Conservation (phyloP, 768 basidiomycete species). For the Peribolospora kevripleyi region DNA sequence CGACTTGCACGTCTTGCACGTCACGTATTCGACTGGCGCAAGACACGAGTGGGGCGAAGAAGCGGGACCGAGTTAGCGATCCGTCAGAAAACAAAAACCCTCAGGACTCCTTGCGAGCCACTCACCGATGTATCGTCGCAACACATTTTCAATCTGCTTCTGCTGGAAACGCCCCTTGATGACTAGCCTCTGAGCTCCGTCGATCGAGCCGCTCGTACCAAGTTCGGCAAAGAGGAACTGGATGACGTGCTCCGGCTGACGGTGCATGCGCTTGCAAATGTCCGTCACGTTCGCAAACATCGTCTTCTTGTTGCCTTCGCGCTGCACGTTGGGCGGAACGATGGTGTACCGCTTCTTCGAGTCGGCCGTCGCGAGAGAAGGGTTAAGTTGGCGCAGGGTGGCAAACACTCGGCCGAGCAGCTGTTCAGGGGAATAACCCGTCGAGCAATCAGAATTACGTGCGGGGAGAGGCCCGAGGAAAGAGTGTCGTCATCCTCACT, state of each 20-base stretch:
- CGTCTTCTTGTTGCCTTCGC: slow-evolving; percentile 93
- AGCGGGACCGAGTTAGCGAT: background rate
- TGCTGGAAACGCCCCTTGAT: slow-evolving; percentile 97
- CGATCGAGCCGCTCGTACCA: slow-evolving; percentile 90
- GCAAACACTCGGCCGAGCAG: slow-evolving; percentile 80
- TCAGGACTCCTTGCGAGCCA: slow-evolving; percentile 9
- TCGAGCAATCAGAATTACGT: background rate
- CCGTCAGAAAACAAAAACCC: background rate
- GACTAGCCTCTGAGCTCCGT: slow-evolving; percentile 69
- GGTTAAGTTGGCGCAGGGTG: slow-evolving; percentile 79
- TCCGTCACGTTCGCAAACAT: slow-evolving; percentile 92
- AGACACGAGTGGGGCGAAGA: background rate
- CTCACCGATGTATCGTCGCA: slow-evolving; percentile 85
- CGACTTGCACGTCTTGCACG: slow-evolving; percentile 98
- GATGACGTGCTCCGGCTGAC: slow-evolving; percentile 91
- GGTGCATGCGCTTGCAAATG: slow-evolving; percentile 96
- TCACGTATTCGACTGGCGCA: slow-evolving; percentile 72
- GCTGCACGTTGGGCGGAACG: slow-evolving; percentile 73
- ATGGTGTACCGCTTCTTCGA: slow-evolving; percentile 84
- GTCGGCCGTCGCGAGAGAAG: slow-evolving; percentile 36
- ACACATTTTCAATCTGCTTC: slow-evolving; percentile 90
- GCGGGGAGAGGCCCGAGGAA: background rate
- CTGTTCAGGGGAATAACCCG: slow-evolving; percentile 21
- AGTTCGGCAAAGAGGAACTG: slow-evolving; percentile 91
- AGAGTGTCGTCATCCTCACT: slow-evolving; percentile 7